Evolutionary conservation across 2,329 filamentous ascomycete genomes (phyloP).

Genomic region (Xylariaceae sp.): DNA sequence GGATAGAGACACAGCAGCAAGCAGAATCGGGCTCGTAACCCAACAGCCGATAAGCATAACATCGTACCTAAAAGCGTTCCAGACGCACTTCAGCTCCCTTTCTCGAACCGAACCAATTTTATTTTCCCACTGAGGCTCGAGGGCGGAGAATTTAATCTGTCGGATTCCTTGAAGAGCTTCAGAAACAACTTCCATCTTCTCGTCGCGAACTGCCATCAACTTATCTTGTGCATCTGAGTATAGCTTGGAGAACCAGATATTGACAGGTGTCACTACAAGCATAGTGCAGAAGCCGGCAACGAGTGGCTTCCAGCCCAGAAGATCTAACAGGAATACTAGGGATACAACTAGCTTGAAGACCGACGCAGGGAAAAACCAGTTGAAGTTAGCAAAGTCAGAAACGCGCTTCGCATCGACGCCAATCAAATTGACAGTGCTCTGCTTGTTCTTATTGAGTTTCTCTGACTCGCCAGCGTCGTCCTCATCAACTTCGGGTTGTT

Average conservation of each 20-base stretch:
- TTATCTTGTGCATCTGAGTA: constrained; percentile 71
- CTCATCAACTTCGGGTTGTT: constrained; percentile 42
- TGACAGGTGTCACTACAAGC: constrained; percentile 70
- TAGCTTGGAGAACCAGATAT: constrained; percentile 68
- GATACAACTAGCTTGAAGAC: constrained; percentile 70
- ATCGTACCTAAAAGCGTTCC: constrained; percentile 70
- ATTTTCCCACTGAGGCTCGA: constrained; percentile 76
- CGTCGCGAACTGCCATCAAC: constrained; percentile 78
- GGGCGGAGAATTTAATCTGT: constrained; percentile 83
- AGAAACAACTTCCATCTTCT: constrained; percentile 77
- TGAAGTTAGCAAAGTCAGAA: constrained; percentile 70
- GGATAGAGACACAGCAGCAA: constrained; percentile 74
- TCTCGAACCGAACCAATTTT: constrained; percentile 71
- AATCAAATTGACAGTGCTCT: constrained; percentile 78
- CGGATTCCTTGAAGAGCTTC: constrained; percentile 81
- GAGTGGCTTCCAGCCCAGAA: constrained; percentile 76
- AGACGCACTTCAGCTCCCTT: constrained; percentile 70
- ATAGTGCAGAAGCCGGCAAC: constrained; percentile 70
- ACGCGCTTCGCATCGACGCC: constrained; percentile 77
- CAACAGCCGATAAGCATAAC: constrained; percentile 69
- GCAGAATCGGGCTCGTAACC: constrained; percentile 75
- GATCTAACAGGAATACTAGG: constrained; percentile 68
- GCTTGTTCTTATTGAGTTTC: constrained; percentile 59
- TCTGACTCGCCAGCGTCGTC: constrained; percentile 57
- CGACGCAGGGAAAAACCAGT: constrained; percentile 69